These are phyloP conservation scores for Houttuynia cordata DNA, from an alignment of 164 flowering plant genomes.

Conservation along the genomic window DNA sequence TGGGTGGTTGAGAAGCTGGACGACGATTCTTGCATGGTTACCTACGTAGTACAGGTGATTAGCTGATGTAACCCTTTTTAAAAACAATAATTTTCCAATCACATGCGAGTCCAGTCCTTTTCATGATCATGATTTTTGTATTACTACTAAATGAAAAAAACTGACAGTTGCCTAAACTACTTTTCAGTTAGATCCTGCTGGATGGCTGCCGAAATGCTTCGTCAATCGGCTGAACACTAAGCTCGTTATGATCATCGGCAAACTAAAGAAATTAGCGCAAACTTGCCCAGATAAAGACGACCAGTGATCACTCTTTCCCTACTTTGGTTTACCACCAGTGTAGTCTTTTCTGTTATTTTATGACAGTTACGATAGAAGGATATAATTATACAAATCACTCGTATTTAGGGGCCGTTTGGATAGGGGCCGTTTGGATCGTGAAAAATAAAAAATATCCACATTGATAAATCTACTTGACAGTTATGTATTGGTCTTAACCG, in stretches of 20 bases:
- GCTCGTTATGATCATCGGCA: constrained; percentile 78
- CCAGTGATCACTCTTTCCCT: too few species aligned
- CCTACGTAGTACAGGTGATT: constrained; percentile 75
- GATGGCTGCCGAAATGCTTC: constrained; percentile 87
- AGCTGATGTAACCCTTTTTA: not conserved
- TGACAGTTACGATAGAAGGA: too few species aligned
- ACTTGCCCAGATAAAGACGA: constrained; percentile 12
- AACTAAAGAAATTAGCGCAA: constrained; percentile 61
- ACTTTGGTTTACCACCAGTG: too few species aligned
- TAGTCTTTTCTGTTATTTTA: too few species aligned
- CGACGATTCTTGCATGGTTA: constrained; percentile 67
- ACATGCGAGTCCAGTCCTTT: not conserved
- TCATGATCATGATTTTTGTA: not conserved
- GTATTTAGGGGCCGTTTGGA: too few species aligned
- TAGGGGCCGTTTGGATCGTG: too few species aligned
- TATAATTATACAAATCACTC: too few species aligned
- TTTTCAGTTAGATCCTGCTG: constrained; percentile 83
- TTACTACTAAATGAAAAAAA: not conserved
- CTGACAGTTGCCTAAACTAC: not conserved
- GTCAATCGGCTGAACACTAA: constrained; percentile 71
- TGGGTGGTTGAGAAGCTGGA: constrained; percentile 87
- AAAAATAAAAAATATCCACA: too few species aligned
- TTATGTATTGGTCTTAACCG: too few species aligned
- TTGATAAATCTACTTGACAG: too few species aligned
- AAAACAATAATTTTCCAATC: not conserved